phyloP scores from a whole-genome alignment of 75 land plant species.

The Adiantum capillusveneris region DNA sequence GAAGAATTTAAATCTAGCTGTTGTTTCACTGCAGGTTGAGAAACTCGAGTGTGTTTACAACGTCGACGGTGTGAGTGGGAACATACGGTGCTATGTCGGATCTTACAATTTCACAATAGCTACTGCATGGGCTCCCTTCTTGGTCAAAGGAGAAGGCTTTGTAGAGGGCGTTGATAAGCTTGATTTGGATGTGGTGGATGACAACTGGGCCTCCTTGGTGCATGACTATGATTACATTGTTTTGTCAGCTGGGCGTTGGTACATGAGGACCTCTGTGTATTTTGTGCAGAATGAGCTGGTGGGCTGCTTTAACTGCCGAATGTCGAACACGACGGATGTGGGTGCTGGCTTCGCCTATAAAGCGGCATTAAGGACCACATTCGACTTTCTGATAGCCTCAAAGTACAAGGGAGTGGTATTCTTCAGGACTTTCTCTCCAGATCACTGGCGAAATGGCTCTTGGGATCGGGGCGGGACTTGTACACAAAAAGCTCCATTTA shows the following conservation, averaged over 20 bases:
- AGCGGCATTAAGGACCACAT: constrained; percentile 27
- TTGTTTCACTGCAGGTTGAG: too few relatives aligned
- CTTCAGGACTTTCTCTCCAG: too few relatives aligned
- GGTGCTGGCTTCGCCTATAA: constrained; percentile 24
- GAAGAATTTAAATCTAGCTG: too few relatives aligned
- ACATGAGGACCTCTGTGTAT: constrained; percentile 41
- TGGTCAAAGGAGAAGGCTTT: constrained; percentile 38
- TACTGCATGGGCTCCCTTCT: constrained; percentile 52
- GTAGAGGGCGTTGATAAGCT: constrained; percentile 22
- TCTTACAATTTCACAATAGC: constrained; percentile 49
- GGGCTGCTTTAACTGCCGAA: constrained; percentile 38
- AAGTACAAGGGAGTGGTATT: too few relatives aligned
- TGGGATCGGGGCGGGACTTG: too few relatives aligned
- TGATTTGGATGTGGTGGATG: constrained; percentile 35
- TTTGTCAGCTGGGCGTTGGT: constrained; percentile 69
- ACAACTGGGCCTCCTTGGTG: constrained; percentile 21
- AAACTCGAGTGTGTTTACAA: too few relatives aligned
- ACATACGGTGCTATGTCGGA: constrained; percentile 47
- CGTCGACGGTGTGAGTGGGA: too few relatives aligned
- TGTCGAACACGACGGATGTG: constrained; percentile 16
- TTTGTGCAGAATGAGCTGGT: too few relatives aligned
- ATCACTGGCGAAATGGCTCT: too few relatives aligned
- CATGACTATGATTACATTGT: too few relatives aligned
- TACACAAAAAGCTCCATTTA: too few relatives aligned
- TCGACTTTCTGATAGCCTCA: constrained; percentile 19